phyloP scores from a whole-genome alignment of 495 filamentous ascomycete species.

The Podospora pseudocomata region DNA sequence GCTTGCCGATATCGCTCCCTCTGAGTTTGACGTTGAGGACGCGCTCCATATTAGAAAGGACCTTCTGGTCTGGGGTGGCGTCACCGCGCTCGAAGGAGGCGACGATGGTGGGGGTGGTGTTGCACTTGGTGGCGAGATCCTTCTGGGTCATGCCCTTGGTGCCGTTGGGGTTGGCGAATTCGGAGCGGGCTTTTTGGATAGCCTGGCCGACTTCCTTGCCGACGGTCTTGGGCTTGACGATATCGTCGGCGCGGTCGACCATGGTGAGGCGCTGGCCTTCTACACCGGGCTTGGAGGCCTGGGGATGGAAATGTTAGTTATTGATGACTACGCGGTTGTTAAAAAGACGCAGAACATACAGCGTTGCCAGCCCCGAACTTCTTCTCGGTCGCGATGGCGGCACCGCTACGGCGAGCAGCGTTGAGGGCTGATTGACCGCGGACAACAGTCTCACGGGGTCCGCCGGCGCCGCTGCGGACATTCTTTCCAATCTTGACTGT shows the following conservation, averaged over 20 bases:
- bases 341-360: constrained; percentile 51
- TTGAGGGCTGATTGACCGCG: constrained; percentile 84
- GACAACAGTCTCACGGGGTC: constrained; percentile 77
- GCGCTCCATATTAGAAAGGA: constrained; percentile 74
- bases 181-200: constrained; percentile 68
- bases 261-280: constrained; percentile 97
- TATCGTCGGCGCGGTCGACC: constrained; percentile 96
- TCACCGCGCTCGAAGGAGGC: constrained; percentile 83
- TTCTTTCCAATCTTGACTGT: constrained; percentile 93
- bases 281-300: constrained; percentile 56
- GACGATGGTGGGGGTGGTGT: constrained; percentile 74
- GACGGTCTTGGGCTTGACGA: constrained; percentile 91
- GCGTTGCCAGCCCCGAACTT: constrained; percentile 73
- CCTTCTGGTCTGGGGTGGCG: constrained; percentile 80
- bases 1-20: constrained; percentile 70
- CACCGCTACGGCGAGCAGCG: constrained; percentile 77
- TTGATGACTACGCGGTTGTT: background rate
- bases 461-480: constrained; percentile 57
- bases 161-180: constrained; percentile 52
- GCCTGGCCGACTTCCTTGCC: constrained; percentile 74
- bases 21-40: constrained; percentile 82
- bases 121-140: constrained; percentile 91
- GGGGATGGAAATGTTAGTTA: constrained; percentile 3
- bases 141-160: constrained; percentile 85
- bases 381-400: constrained; percentile 84